Conservation (phyloP, 352 stramenopile species). For the Pythium aquatile region DNA sequence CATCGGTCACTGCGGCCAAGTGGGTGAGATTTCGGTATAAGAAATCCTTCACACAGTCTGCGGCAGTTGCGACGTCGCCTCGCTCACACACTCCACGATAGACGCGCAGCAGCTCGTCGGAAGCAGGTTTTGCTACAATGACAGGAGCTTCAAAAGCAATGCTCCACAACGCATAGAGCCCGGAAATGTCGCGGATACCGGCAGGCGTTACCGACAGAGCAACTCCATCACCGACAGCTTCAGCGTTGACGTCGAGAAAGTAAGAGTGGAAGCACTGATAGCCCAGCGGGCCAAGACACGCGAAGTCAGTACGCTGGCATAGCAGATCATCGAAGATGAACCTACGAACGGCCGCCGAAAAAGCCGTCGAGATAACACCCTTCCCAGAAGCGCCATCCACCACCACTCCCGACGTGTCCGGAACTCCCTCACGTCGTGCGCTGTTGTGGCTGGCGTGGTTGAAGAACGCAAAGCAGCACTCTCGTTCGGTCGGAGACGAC, state of each 20-base stretch:
- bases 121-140: conserved; percentile 76
- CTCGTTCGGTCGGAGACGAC: conserved; percentile 63
- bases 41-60: conserved; percentile 69
- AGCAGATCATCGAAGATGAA: conserved; percentile 85
- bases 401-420: conserved; percentile 16
- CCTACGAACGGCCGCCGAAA: conserved; percentile 70
- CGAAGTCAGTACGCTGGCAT: conserved; percentile 77
- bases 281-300: conserved; percentile 62
- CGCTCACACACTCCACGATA: conserved; percentile 63
- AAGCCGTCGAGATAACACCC: conserved; percentile 65
- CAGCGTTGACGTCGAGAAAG: conserved; percentile 74
- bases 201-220: not conserved
- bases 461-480: conserved; percentile 85
- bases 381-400: conserved; percentile 13
- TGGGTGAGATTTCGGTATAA: conserved; percentile 77
- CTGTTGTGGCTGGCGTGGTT: conserved; percentile 59
- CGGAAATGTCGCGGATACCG: conserved; percentile 34
- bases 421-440: not conserved
- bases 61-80: conserved; percentile 33
- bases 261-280: conserved; percentile 90
- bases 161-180: conserved; percentile 81
- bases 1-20: conserved; percentile 49
- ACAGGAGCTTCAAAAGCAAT: conserved; percentile 80
- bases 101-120: conserved; percentile 72
- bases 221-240: conserved; percentile 1